phyloP scores from a whole-genome alignment of 805 yeast genomes.

The Candida gorgasii region DNA sequence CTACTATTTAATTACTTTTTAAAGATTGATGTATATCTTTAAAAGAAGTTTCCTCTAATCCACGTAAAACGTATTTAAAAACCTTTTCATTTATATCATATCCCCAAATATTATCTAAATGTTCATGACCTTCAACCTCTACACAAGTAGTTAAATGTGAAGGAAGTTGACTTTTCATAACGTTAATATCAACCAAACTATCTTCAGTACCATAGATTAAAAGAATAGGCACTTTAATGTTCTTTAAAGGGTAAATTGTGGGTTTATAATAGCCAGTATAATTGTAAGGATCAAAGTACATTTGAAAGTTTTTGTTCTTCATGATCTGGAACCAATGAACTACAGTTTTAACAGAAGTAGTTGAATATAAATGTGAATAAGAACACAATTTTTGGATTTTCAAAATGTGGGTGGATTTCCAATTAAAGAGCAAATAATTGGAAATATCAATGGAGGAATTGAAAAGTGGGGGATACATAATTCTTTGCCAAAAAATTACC shows the following conservation, averaged over 20 bases:
- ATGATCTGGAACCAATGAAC: constrained; percentile 98
- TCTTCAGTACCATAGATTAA: constrained; percentile 79
- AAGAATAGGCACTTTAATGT: constrained; percentile 62
- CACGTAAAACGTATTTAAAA: constrained; percentile 32
- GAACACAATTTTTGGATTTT: constrained; percentile 73
- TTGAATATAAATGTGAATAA: constrained; percentile 85
- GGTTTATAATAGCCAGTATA: constrained; percentile 30
- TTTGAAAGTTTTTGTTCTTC: constrained; percentile 72
- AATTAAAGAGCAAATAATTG: constrained; percentile 68
- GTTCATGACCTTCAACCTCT: constrained; percentile 76
- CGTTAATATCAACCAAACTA: constrained; percentile 82
- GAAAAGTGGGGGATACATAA: constrained; percentile 76
- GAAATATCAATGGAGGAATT: constrained; percentile 70
- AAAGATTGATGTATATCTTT: too few relatives aligned
- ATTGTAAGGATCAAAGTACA: constrained; percentile 67
- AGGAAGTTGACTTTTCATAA: constrained; percentile 72
- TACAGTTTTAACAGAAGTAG: constrained; percentile 86
- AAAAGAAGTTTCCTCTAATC: constrained; percentile 3
- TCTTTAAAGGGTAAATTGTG: constrained; percentile 39
- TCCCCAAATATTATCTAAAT: constrained; percentile 91
- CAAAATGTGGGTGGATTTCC: constrained; percentile 75
- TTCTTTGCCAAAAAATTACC: constrained; percentile 75
- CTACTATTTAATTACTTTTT: too few relatives aligned
- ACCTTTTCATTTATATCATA: constrained; percentile 48
- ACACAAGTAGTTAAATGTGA: constrained; percentile 45